Evolutionary conservation across 148 eudicot species (phyloP), one percentile per base, ranked within the genome.

Genomic region (Euryodendron excelsum): DNA sequence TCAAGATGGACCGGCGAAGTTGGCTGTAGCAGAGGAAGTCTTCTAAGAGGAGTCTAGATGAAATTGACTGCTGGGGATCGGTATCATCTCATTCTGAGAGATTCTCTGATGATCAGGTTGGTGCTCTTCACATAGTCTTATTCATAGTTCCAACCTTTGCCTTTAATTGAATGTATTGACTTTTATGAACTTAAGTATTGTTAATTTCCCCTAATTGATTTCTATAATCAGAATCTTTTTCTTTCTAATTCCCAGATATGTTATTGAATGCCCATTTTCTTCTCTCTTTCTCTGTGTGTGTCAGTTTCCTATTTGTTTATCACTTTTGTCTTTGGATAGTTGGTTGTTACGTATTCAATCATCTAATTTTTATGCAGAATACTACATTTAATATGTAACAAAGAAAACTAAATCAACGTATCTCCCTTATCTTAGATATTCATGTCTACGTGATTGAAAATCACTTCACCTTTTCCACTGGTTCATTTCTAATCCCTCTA

Each of bases 21-120:
- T 93, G 98, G 98, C 77, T 92, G 64, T 90, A 96, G 98, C 76
- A 94, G 90, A 82, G 89, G 79, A 91, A 82, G 82, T 85, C 96
- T 55, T 93, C 98, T 0, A 93, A 93, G 56, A 93, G 89, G 80
- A 91, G 90, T 77, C 87, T 88, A 0, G 96, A 91, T 23, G 98
- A 91, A 78, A 90, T 92, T 3, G 96, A 91, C n/a, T n/a, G n/a
- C n/a, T n/a, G n/a, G 72, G 91, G 98, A 67, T 88, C 90, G 0
- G 97, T 85, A 20, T 93, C 98, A 21, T 93, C 98, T 8, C 91
- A 91, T 78, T 93, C 92, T 74, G 97, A 88, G 74, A 90, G 93
- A 78, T 87, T 91, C 72, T 91, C 91, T 30, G 98, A 91, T 87
- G 98, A 93, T 37, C 96, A 89, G 92, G 98, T 91, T 83, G 77